Evolutionary conservation across 495 filamentous ascomycete genomes (phyloP), one percentile per base, ranked within the genome.

Genomic region (Parachaetomium inaequale): DNA sequence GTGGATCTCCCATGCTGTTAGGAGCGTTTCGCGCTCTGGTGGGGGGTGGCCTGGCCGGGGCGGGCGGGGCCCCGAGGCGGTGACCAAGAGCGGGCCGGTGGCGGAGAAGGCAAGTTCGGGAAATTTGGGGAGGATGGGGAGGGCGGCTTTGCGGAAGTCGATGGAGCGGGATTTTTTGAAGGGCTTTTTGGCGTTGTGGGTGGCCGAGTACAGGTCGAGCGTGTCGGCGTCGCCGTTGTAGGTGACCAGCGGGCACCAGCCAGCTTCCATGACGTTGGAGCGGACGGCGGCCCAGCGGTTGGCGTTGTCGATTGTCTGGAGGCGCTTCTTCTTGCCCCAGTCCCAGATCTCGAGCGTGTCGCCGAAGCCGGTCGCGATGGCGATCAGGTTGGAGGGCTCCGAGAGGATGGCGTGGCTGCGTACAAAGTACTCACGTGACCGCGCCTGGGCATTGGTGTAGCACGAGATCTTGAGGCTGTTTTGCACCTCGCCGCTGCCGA

Each of bases 101-200:
- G 68, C 62, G 25, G 72, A 74, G 38, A 74, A 72, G 26, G 72
- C 72, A 42, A 75, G 70, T 49, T 75, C 73, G 38, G 73, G 73
- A 51, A 68, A 74, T 28, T 74, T 71, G 19, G 73, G 73, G 4
- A 74, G 25, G 32, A 75, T 32, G 14, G 73, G 73, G 11, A 75
- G 70, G 49, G 68, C 66, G 40, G 67, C 68, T 12, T 67, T 63
- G 61, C 61, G 60, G 21, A 75, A 68, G 82, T 96, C 49, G 88
- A 88, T 71, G 87, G 89, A 53, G 87, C 93, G 70, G 75, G 81
- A 64, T 78, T 93, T 60, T 72, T 80, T 56, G 81, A 87, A 65
- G 85, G 85, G 64, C 88, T 95, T 76, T 79, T 94, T 64, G 77
- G 89, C 11, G 85, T 93, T 26, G 58, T 15, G 26, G 14, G 40